Conservation (phyloP, 257 asterid species). For the Gentiana dahurica region DNA sequence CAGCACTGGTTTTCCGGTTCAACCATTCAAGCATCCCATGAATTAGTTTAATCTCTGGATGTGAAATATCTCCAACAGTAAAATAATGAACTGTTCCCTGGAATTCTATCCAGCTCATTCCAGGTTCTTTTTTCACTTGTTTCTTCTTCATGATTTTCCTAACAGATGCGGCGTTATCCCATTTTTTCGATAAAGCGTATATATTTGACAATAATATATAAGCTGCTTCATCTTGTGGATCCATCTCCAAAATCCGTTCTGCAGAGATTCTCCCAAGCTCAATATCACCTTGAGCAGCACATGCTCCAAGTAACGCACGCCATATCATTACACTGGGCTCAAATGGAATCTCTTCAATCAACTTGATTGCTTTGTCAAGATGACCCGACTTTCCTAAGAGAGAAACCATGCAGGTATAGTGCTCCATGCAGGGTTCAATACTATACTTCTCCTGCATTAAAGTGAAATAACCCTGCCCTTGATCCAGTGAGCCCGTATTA, state of each 20-base stretch:
- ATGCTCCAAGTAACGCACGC: conserved; percentile 96
- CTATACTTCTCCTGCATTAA: conserved; percentile 53
- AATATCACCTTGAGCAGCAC: conserved; percentile 61
- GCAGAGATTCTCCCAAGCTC: conserved; percentile 77
- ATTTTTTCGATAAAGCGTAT: conserved; percentile 66
- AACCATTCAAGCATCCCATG: conserved; percentile 82
- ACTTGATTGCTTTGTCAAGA: conserved; percentile 57
- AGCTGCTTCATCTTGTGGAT: conserved; percentile 74
- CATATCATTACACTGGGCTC: conserved; percentile 90
- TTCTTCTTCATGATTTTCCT: conserved; percentile 70
- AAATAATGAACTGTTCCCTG: conserved; percentile 73
- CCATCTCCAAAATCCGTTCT: conserved; percentile 63
- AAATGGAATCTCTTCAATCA: conserved; percentile 56
- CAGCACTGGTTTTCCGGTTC: conserved; percentile 39
- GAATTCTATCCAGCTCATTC: conserved; percentile 87
- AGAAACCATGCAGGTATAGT: conserved; percentile 88
- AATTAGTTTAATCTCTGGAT: conserved; percentile 61
- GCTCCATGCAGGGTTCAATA: conserved; percentile 76
- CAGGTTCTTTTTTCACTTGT: conserved; percentile 79
- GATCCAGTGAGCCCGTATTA: conserved; percentile 72
- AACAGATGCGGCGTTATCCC: conserved; percentile 63
- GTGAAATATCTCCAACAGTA: conserved; percentile 73
- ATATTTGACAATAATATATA: conserved; percentile 70
- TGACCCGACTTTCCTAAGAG: conserved; percentile 78
- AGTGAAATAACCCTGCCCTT: conserved; percentile 50